Evolutionary conservation across 2,329 filamentous ascomycete genomes (phyloP).

Genomic region (Seiridium cupressi): DNA sequence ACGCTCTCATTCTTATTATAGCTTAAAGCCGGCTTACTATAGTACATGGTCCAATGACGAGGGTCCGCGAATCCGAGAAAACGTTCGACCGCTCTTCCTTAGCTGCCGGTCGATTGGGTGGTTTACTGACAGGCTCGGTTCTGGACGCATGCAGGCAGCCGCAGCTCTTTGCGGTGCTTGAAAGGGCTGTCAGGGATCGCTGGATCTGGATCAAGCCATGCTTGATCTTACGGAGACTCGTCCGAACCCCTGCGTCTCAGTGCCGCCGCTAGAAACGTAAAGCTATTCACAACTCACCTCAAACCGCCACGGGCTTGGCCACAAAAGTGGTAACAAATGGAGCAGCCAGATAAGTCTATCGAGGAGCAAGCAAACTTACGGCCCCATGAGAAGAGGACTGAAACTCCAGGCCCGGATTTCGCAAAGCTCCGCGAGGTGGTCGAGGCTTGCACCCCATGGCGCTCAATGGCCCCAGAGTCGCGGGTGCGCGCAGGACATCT

Average conservation of each 20-base stretch:
- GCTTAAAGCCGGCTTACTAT: neutral
- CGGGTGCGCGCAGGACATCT: slow-evolving; percentile 5
- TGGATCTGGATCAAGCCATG: slow-evolving; percentile 1
- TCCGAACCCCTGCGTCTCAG: neutral
- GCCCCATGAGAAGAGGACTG: neutral
- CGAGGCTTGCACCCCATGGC: neutral
- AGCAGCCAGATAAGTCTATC: neutral
- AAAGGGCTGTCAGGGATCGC: neutral
- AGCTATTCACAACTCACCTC: neutral
- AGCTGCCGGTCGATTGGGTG: neutral
- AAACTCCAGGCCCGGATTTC: neutral
- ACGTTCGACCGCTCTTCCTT: too few species aligned
- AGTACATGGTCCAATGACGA: neutral
- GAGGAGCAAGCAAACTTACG: neutral
- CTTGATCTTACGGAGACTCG: slow-evolving; percentile 23
- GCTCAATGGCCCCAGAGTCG: neutral
- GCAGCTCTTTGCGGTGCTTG: neutral
- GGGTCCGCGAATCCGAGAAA: neutral
- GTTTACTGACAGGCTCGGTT: neutral
- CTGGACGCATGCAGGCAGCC: neutral
- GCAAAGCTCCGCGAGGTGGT: neutral
- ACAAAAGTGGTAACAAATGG: neutral
- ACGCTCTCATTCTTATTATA: neutral
- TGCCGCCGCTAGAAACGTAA: neutral
- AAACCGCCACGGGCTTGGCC: neutral